These are phyloP conservation scores for Colletotrichum lini DNA, from an alignment of 2,329 filamentous ascomycete species.

Conservation along the genomic window DNA sequence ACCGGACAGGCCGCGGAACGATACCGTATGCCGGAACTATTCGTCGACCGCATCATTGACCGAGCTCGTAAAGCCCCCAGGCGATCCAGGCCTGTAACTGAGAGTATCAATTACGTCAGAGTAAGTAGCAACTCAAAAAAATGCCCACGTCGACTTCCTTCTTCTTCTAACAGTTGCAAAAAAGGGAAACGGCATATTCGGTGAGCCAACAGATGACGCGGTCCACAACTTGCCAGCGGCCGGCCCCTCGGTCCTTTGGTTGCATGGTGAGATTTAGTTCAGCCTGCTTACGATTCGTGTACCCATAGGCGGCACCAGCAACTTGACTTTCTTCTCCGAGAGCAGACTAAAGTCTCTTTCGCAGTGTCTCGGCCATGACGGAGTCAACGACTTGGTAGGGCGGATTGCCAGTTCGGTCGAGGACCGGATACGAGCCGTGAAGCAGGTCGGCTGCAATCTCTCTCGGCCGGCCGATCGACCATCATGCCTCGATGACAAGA, in stretches of 20 bases:
- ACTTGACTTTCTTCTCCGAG: constrained; percentile 50
- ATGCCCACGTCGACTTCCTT: background rate
- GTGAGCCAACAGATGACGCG: constrained; percentile 41
- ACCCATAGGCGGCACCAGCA: constrained; percentile 37
- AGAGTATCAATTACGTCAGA: constrained; percentile 45
- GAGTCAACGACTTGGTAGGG: constrained; percentile 47
- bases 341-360: constrained; percentile 50
- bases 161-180: background rate
- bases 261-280: too few relatives aligned
- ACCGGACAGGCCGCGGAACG: background rate
- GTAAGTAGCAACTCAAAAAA: constrained; percentile 35
- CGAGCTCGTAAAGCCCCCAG: constrained; percentile 39
- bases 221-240: constrained; percentile 8
- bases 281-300: background rate
- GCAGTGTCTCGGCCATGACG: constrained; percentile 47
- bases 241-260: too few relatives aligned
- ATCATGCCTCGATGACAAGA: constrained; percentile 24
- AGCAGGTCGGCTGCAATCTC: background rate
- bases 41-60: constrained; percentile 47
- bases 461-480: constrained; percentile 9
- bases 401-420: constrained; percentile 47
- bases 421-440: constrained; percentile 25
- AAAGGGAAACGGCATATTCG: constrained; percentile 50
- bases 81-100: constrained; percentile 7
- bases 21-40: constrained; percentile 45